phyloP scores from a whole-genome alignment of 2,329 filamentous ascomycete genomes.

The Claviceps capensis region DNA sequence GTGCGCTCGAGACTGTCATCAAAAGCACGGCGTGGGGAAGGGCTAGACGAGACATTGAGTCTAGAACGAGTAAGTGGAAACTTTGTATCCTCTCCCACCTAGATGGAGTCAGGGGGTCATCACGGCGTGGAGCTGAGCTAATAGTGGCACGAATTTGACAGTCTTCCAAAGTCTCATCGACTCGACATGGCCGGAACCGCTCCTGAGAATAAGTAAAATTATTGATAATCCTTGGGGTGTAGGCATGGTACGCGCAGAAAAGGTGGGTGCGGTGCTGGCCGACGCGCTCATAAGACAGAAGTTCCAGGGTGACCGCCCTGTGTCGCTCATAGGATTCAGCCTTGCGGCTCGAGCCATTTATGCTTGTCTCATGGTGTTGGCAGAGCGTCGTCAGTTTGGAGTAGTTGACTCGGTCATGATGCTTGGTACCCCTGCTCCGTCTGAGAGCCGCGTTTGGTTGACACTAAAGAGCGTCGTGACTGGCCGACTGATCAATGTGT shows the following conservation, averaged over 20 bases:
- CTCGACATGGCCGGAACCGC: constrained; percentile 45
- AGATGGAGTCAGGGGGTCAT: background rate
- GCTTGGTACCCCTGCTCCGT: constrained; percentile 70
- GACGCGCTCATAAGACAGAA: constrained; percentile 66
- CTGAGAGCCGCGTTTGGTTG: constrained; percentile 59
- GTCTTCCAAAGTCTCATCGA: constrained; percentile 44
- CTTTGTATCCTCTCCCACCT: background rate
- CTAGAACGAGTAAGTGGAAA: constrained; percentile 29
- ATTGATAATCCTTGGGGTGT: constrained; percentile 74
- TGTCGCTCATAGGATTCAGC: constrained; percentile 72
- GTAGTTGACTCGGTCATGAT: constrained; percentile 75
- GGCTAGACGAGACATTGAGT: constrained; percentile 40
- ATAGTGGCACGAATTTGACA: constrained; percentile 11
- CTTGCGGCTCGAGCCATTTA: constrained; percentile 75
- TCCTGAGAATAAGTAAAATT: constrained; percentile 57
- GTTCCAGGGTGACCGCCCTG: constrained; percentile 67
- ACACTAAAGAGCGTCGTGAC: constrained; percentile 64
- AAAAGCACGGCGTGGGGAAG: constrained; percentile 69
- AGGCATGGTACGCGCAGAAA: constrained; percentile 63
- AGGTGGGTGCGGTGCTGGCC: constrained; percentile 56
- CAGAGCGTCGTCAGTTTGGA: constrained; percentile 71
- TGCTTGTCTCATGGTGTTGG: constrained; percentile 65
- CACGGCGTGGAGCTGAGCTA: background rate
- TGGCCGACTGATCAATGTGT: constrained; percentile 82
- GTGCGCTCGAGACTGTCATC: constrained; percentile 61